Conservation (phyloP, 305 asterid genomes). For the Rubia occidens region DNA sequence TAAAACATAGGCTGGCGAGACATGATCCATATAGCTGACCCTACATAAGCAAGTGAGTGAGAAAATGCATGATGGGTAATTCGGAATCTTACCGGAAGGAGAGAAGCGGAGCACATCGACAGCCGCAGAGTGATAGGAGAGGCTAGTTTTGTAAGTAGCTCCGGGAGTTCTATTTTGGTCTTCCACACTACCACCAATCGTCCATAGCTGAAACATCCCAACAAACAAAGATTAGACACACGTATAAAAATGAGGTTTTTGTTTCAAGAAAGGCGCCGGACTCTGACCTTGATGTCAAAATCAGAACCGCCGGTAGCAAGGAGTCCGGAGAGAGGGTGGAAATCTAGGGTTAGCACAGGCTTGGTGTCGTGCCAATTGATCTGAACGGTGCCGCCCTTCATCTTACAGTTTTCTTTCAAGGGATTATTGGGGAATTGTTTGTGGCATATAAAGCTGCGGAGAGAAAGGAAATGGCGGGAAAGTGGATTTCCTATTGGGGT, state of each 20-base stretch:
- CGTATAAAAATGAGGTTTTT: background rate
- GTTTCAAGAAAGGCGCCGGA: too few relatives aligned
- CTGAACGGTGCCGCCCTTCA: conserved; percentile 93
- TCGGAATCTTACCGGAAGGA: conserved; percentile 46
- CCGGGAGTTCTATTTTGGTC: conserved; percentile 54
- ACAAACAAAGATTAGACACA: background rate
- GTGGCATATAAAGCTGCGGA: background rate
- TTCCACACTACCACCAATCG: conserved; percentile 36
- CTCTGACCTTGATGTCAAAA: conserved; percentile 71
- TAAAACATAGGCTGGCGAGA: too few relatives aligned
- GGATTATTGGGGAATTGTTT: background rate
- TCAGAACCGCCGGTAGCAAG: conserved; percentile 97
- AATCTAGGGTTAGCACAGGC: conserved; percentile 90
- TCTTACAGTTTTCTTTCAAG: conserved; percentile 11
- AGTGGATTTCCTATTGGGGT: background rate
- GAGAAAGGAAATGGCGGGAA: background rate
- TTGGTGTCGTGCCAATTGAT: conserved; percentile 94
- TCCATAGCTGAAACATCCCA: conserved; percentile 53
- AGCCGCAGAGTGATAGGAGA: conserved; percentile 76
- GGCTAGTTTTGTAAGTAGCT: conserved; percentile 63
- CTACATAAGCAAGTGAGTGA: too few relatives aligned
- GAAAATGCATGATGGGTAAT: too few relatives aligned
- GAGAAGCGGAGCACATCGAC: conserved; percentile 91
- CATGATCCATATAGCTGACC: too few relatives aligned
- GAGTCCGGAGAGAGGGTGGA: conserved; percentile 60